These are phyloP conservation scores for Aspergillus kassunensis DNA, from an alignment of 495 filamentous ascomycete species.

Conservation along the genomic window DNA sequence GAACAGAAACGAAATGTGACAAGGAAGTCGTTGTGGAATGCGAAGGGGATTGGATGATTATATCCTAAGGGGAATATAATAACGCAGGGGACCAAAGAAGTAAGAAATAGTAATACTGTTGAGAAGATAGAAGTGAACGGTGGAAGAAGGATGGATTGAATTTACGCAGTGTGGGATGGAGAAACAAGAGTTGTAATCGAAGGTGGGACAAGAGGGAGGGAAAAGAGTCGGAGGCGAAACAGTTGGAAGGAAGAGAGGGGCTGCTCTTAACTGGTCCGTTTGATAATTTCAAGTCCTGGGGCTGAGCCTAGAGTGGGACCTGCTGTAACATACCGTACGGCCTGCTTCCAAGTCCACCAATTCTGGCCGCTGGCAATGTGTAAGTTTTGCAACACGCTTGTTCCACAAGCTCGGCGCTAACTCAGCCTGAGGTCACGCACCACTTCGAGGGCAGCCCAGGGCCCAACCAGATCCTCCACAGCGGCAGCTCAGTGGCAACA, in stretches of 20 bases:
- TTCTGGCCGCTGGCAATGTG: too few relatives aligned
- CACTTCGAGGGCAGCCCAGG: conserved; percentile 20
- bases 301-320: conserved; percentile 21
- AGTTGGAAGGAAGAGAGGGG: conserved; percentile 17
- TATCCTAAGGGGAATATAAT: conserved; percentile 26
- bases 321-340: too few relatives aligned
- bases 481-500: conserved; percentile 27
- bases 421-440: conserved; percentile 29
- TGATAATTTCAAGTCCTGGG: conserved; percentile 13
- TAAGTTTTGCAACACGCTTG: conserved; percentile 15
- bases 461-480: conserved; percentile 20
- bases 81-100: conserved; percentile 32
- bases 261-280: neutral
- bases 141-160: conserved; percentile 15
- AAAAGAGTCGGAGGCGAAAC: conserved; percentile 21
- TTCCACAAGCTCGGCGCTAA: conserved; percentile 17
- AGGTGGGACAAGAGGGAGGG: conserved; percentile 28
- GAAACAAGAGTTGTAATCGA: conserved; percentile 22
- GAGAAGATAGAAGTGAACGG: conserved; percentile 24
- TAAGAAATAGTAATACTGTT: conserved; percentile 13
- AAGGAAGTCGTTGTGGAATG: conserved; percentile 17
- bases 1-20: conserved; percentile 24
- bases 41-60: conserved; percentile 27
- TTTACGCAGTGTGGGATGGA: conserved; percentile 28
- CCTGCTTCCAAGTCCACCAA: too few relatives aligned